These are phyloP conservation scores for Durotheca rogersii DNA, from an alignment of 495 filamentous ascomycete genomes.

Conservation along the genomic window DNA sequence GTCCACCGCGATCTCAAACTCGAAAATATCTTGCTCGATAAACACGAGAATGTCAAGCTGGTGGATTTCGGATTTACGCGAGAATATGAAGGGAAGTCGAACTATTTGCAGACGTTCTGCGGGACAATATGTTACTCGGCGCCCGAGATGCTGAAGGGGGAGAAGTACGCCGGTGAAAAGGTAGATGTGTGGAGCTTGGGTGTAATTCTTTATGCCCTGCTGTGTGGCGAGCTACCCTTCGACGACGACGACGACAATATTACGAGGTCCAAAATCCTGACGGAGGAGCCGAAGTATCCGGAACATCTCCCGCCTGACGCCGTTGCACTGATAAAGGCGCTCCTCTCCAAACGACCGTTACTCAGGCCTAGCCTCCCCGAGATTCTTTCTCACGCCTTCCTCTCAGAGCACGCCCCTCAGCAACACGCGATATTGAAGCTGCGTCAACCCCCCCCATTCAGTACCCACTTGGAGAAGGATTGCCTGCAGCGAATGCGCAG, in stretches of 20 bases:
- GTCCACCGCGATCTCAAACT: constrained; percentile 96
- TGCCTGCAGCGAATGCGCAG: constrained; percentile 91
- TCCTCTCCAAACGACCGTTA: constrained; percentile 87
- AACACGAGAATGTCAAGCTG: constrained; percentile 97
- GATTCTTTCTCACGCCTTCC: constrained; percentile 84
- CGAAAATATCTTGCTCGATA: constrained; percentile 96
- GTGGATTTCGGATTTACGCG: constrained; percentile 98
- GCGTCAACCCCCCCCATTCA: constrained; percentile 80
- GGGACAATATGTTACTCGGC: constrained; percentile 97
- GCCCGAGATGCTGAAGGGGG: constrained; percentile 96
- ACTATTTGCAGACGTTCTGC: constrained; percentile 96
- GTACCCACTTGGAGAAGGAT: constrained; percentile 85
- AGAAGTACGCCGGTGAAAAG: constrained; percentile 96
- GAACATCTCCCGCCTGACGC: constrained; percentile 77
- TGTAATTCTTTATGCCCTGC: constrained; percentile 89
- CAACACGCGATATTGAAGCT: constrained; percentile 89
- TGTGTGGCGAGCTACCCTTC: constrained; percentile 91
- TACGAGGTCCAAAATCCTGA: constrained; percentile 82
- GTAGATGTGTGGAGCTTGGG: constrained; percentile 98
- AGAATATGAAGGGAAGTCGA: constrained; percentile 93
- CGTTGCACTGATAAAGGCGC: constrained; percentile 66
- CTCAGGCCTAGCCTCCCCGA: constrained; percentile 83
- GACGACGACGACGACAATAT: constrained; percentile 89
- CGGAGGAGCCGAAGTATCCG: constrained; percentile 79
- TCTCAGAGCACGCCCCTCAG: constrained; percentile 81